These are phyloP conservation scores for Begonia loranthoides DNA, from an alignment of 306 rosid species.

Conservation along the genomic window DNA sequence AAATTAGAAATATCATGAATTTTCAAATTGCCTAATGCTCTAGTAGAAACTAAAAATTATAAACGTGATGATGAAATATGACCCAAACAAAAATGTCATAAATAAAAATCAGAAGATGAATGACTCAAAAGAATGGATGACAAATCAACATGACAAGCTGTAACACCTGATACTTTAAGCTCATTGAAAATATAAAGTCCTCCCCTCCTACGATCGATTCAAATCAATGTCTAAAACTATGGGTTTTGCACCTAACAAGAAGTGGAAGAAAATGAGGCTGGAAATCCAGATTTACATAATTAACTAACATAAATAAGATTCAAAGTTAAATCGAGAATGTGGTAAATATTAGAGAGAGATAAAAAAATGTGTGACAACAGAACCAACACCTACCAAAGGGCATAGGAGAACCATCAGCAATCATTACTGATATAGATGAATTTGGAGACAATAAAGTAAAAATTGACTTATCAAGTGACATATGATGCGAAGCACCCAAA, in stretches of 20 bases:
- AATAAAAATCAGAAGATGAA: not conserved
- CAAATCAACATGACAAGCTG: not conserved
- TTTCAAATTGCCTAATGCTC: too few species aligned
- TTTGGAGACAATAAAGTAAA: not conserved
- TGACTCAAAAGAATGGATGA: not conserved
- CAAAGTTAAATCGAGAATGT: not conserved
- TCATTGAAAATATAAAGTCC: not conserved
- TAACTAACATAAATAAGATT: not conserved
- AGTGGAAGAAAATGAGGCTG: not conserved
- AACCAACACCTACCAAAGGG: not conserved
- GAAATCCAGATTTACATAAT: not conserved
- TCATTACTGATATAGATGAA: not conserved
- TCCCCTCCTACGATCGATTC: not conserved
- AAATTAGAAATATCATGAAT: too few species aligned
- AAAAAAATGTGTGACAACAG: not conserved
- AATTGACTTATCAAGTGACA: not conserved
- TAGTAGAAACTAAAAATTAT: too few species aligned
- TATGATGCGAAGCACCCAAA: not conserved
- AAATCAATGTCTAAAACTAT: not conserved
- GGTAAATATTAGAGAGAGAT: not conserved
- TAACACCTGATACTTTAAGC: not conserved
- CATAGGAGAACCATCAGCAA: slow-evolving; percentile 2
- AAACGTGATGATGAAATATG: too few species aligned
- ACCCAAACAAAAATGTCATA: too few species aligned
- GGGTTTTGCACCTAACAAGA: not conserved